Evolutionary conservation across 192 early-diverging fungal species (phyloP).

Genomic region (Rhizoclosmatium globosum): DNA sequence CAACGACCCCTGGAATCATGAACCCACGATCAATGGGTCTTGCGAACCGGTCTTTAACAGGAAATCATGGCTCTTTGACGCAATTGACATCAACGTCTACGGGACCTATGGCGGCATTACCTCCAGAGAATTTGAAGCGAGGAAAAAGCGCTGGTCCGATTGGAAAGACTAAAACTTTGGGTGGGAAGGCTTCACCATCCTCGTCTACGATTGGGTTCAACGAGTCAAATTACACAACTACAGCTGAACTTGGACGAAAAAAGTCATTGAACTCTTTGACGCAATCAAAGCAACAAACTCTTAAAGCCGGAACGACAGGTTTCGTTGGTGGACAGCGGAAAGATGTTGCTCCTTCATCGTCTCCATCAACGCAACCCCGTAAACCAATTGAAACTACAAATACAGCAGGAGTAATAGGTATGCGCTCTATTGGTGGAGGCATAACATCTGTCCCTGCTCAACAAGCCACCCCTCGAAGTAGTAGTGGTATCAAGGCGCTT

Average conservation of each 20-base stretch:
- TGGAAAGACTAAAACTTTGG: background rate
- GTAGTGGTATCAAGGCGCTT: background rate
- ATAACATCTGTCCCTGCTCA: background rate
- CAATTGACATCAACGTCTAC: background rate
- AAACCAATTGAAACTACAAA: background rate
- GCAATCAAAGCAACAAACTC: background rate
- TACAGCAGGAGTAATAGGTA: background rate
- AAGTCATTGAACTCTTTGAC: slow-evolving; percentile 18
- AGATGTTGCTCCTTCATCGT: background rate
- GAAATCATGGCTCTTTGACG: slow-evolving; percentile 18
- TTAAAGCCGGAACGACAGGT: background rate
- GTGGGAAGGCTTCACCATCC: background rate
- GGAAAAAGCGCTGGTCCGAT: slow-evolving; percentile 24
- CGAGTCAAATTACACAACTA: slow-evolving; percentile 1
- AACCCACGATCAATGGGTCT: background rate
- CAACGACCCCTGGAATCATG: background rate
- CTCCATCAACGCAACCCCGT: background rate
- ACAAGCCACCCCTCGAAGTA: background rate
- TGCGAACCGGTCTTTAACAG: background rate
- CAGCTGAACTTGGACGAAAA: slow-evolving; percentile 23
- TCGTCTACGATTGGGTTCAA: background rate
- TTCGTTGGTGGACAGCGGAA: background rate
- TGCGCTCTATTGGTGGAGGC: background rate
- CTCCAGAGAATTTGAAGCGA: slow-evolving; percentile 12
- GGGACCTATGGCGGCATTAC: background rate